Conservation (phyloP, 1,284 basidiomycete genomes). For the Ustilago bromivora region DNA sequence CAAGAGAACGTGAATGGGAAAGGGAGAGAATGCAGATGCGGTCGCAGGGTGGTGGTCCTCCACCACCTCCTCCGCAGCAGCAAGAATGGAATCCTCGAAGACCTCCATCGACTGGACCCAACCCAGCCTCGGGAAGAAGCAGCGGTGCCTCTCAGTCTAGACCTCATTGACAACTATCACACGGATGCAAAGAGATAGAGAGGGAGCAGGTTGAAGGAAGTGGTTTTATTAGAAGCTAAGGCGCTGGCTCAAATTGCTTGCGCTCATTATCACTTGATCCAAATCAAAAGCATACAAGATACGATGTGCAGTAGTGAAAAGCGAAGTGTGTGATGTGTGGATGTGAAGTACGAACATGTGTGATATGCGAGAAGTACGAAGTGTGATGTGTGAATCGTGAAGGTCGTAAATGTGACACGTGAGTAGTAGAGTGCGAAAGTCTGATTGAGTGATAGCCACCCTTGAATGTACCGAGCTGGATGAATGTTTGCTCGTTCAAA, state of each 20-base stretch:
- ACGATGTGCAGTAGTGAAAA: background rate
- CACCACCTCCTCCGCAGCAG: constrained; percentile 3
- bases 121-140: background rate
- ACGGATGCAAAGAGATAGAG: background rate
- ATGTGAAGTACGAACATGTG: too few species aligned
- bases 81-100: background rate
- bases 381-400: background rate
- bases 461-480: too few species aligned
- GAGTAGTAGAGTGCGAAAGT: too few species aligned
- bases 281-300: background rate
- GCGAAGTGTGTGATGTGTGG: background rate
- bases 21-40: constrained; percentile 1
- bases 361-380: background rate
- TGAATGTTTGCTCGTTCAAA: too few species aligned
- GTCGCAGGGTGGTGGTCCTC: background rate
- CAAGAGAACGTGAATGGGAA: constrained; percentile 21
- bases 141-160: background rate
- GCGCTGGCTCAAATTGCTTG: background rate
- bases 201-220: background rate
- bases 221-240: background rate
- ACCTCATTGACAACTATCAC: background rate
- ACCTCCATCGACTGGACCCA: background rate
- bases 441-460: too few species aligned
- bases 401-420: background rate
- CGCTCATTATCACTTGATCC: background rate